These are phyloP conservation scores for Fusarium sp. DNA, from an alignment of 2,329 filamentous ascomycete species.

Conservation along the genomic window DNA sequence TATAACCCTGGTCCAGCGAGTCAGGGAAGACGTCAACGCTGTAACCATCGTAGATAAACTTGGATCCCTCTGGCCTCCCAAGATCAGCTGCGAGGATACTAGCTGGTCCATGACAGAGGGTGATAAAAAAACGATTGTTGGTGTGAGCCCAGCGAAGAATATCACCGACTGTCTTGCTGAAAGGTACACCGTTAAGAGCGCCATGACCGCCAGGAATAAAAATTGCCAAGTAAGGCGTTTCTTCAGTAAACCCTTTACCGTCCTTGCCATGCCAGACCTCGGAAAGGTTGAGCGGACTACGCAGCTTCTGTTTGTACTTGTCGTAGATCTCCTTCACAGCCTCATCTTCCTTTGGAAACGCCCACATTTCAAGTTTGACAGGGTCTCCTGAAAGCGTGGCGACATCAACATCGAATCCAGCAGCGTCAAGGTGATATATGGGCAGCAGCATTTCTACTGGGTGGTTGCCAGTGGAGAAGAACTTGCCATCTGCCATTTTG, in stretches of 20 bases:
- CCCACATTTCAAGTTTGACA: constrained; percentile 10
- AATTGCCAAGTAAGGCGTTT: not conserved
- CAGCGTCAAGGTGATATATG: constrained; percentile 1
- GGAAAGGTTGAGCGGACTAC: not conserved
- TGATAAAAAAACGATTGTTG: not conserved
- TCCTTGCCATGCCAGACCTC: not conserved
- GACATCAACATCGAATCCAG: not conserved
- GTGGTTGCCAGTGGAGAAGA: constrained; percentile 2
- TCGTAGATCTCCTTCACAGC: not conserved
- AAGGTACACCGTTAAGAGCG: not conserved
- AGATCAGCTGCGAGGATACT: not conserved
- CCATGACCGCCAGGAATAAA: not conserved
- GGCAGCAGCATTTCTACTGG: constrained; percentile 7
- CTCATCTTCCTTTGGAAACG: constrained; percentile 1
- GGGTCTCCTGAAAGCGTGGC: not conserved
- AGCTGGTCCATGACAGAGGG: not conserved
- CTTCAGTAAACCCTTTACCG: not conserved
- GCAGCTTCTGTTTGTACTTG: constrained; percentile 2
- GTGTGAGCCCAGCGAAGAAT: not conserved
- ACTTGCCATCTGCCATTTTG: constrained; percentile 12
- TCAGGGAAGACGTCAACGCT: constrained; percentile 6
- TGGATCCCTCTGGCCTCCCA: not conserved
- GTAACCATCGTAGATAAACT: not conserved
- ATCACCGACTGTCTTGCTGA: constrained; percentile 1
- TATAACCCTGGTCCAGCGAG: not conserved